Evolutionary conservation across 257 asterid genomes (phyloP), one percentile per base, ranked within the genome.

Genomic region (Orobanche coerulescens): DNA sequence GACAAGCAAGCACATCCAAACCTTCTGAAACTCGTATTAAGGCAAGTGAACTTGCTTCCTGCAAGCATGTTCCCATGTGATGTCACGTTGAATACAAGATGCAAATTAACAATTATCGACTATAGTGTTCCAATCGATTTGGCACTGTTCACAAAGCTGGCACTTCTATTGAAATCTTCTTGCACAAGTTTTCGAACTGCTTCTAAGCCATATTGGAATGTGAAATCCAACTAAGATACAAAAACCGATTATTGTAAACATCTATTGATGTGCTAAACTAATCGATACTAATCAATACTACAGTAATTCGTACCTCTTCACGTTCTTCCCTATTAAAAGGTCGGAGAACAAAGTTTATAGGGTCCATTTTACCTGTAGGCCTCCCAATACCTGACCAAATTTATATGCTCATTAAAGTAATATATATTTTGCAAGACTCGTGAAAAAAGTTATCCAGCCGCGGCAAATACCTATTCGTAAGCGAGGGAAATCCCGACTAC

Each of bases 291-390:
- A 36, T 16, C 50, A 30, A 47, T 47, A 19, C 25, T 7, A 0
- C 12, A 63, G 62, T 50, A 5, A 15, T 23, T 14, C 28, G 67
- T 82, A 89, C 99, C 95, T 86, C 96, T 69, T 73, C 73, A 0
- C 80, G 84, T 74, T 93, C 97, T 61, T 89, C 86, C 76, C 62
- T 82, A 73, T 75, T 85, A 62, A 93, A 93, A 59, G 95, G 79
- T 13, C 94, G 86, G 68, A 93, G 83, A 62, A 93, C 99, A 75
- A 62, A 93, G 66, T 52, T 89, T 37, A 75, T 79, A 6, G 94
- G 78, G 55, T 86, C 85, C 97, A 84, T 89, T 76, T 83, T 89
- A 53, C 95, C 97, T 0, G 94, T 95, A 46, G 97, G 99, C 76
- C 96, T 83, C 28, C 99, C 97, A 55, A 89, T 88, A 71, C 96